phyloP scores from a whole-genome alignment of 1,139 yeast genomes.

The Kodamaea anthophila region DNA sequence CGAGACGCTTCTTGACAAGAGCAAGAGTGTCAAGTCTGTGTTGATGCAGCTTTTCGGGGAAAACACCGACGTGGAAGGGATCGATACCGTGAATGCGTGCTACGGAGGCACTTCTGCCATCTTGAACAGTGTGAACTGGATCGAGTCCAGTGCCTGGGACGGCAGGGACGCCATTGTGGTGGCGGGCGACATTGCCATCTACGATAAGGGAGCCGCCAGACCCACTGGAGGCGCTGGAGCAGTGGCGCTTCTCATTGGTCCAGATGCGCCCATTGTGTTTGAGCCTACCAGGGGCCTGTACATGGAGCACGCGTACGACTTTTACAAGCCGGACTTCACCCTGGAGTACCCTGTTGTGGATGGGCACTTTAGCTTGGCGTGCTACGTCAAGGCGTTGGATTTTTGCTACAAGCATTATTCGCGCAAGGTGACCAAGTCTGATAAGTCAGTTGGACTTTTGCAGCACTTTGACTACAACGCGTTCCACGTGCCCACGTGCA shows the following conservation, averaged over 20 bases:
- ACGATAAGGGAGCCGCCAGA: slow-evolving; percentile 96
- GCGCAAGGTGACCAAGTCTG: slow-evolving; percentile 60
- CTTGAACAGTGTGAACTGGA: slow-evolving; percentile 91
- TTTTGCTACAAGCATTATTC: slow-evolving; percentile 79
- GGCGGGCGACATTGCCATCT: slow-evolving; percentile 96
- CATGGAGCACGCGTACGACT: slow-evolving; percentile 97
- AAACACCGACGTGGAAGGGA: slow-evolving; percentile 89
- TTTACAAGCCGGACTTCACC: slow-evolving; percentile 95
- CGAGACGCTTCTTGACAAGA: slow-evolving; percentile 93
- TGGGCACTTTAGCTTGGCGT: slow-evolving; percentile 90
- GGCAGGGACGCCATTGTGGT: slow-evolving; percentile 98
- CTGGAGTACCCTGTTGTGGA: slow-evolving; percentile 97
- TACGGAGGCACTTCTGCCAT: slow-evolving; percentile 98
- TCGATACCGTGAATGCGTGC: slow-evolving; percentile 95
- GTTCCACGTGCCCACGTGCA: slow-evolving; percentile 98
- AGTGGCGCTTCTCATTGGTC: slow-evolving; percentile 92
- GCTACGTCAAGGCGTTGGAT: slow-evolving; percentile 94
- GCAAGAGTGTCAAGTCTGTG: slow-evolving; percentile 94
- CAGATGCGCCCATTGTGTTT: slow-evolving; percentile 94
- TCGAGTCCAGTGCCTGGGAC: slow-evolving; percentile 95
- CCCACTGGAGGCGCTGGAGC: slow-evolving; percentile 99
- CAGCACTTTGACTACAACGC: slow-evolving; percentile 87
- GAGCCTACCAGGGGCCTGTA: slow-evolving; percentile 83
- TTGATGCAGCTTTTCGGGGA: slow-evolving; percentile 91
- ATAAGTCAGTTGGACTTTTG: slow-evolving; percentile 55